These are phyloP conservation scores for Mariannaea sp. DNA, from an alignment of 2,329 filamentous ascomycete species.

Conservation along the genomic window DNA sequence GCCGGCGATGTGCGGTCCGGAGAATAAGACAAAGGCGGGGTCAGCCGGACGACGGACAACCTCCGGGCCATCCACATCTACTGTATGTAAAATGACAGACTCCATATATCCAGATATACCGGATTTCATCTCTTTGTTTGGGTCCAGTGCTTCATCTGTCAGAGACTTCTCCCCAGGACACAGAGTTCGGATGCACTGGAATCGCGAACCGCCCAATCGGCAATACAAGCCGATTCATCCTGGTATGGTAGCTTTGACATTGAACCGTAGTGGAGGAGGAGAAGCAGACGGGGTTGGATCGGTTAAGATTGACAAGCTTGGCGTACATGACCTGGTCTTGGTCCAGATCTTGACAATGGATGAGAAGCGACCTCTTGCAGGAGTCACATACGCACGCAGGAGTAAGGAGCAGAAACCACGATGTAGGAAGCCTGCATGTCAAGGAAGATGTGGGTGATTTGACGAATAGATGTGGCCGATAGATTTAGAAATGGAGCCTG, in stretches of 20 bases:
- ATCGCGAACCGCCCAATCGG: slow-evolving; percentile 9
- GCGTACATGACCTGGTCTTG: slow-evolving; percentile 2
- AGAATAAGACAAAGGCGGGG: slow-evolving; percentile 4
- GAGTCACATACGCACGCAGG: slow-evolving; percentile 17
- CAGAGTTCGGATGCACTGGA: background rate
- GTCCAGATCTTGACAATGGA: background rate
- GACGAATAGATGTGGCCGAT: slow-evolving; percentile 6
- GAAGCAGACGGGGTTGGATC: background rate
- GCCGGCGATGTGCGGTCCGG: slow-evolving; percentile 5
- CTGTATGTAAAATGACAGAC: too few relatives aligned
- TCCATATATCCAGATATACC: background rate
- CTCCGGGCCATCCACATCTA: slow-evolving; percentile 5
- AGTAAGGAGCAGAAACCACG: background rate
- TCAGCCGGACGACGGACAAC: slow-evolving; percentile 5
- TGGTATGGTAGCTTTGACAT: background rate
- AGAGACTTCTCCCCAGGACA: background rate
- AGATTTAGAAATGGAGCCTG: background rate
- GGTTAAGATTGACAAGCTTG: background rate
- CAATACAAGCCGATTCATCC: slow-evolving; percentile 14
- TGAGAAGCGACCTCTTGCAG: too few relatives aligned
- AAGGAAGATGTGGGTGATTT: slow-evolving; percentile 9
- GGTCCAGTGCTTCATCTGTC: background rate
- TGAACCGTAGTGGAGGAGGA: slow-evolving; percentile 2
- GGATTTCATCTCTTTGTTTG: background rate
- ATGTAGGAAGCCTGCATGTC: slow-evolving; percentile 2